Evolutionary conservation across 2,329 filamentous ascomycete genomes (phyloP).

Genomic region (Penicillium sp.): DNA sequence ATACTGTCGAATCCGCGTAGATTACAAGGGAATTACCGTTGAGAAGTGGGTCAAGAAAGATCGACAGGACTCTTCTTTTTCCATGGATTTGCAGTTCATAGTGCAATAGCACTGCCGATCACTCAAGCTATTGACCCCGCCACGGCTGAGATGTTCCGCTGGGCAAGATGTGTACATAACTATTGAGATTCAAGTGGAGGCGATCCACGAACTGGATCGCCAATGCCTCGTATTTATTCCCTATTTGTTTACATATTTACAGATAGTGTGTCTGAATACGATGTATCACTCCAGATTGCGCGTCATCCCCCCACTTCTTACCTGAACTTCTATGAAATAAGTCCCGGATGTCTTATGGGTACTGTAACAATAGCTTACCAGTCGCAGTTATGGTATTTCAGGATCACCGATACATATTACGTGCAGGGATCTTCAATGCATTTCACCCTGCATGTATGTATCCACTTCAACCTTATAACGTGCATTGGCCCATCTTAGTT

Average conservation of each 20-base stretch:
- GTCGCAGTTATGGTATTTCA: conserved; percentile 12
- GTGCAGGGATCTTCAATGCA: conserved; percentile 8
- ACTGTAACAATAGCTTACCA: neutral
- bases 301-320: neutral
- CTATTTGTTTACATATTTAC: no score
- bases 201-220: conserved; percentile 13
- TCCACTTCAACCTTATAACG: conserved; percentile 3
- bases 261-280: neutral
- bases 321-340: neutral
- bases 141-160: neutral
- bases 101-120: neutral
- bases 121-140: neutral
- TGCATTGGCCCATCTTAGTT: conserved; percentile 2
- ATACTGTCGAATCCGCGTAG: neutral
- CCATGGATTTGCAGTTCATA: neutral
- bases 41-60: neutral
- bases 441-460: conserved; percentile 5
- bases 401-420: neutral
- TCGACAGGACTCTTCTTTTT: neutral
- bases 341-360: neutral
- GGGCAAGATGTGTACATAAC: neutral
- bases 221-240: neutral
- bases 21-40: neutral
- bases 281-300: neutral
- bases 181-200: neutral